Evolutionary conservation across 768 basidiomycete species (phyloP).

Genomic region (Trametes gibbosa): DNA sequence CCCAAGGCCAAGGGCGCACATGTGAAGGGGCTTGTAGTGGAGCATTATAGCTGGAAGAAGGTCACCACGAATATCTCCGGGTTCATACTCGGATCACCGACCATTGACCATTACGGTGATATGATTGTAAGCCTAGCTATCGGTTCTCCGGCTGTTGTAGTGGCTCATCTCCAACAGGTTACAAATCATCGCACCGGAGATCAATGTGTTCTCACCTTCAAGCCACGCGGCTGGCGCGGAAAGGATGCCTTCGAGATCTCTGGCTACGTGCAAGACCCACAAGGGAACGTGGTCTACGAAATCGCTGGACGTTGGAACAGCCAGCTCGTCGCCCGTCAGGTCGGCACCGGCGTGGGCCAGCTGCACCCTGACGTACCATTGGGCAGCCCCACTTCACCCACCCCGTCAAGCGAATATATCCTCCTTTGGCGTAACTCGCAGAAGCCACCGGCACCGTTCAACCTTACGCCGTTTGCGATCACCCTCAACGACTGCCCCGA

Average conservation of each 20-base stretch:
- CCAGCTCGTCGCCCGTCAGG: slow-evolving; percentile 82
- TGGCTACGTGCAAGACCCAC: slow-evolving; percentile 69
- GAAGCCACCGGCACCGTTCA: slow-evolving; percentile 83
- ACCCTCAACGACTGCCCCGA: slow-evolving; percentile 86
- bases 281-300: slow-evolving; percentile 71
- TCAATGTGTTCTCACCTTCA: slow-evolving; percentile 87
- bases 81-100: slow-evolving; percentile 79
- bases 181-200: slow-evolving; percentile 92
- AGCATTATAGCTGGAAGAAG: slow-evolving; percentile 96
- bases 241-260: slow-evolving; percentile 92
- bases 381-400: slow-evolving; percentile 37
- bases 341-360: slow-evolving; percentile 51
- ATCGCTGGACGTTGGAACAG: slow-evolving; percentile 96
- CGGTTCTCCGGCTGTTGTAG: background rate
- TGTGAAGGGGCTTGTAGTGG: slow-evolving; percentile 56
- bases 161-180: slow-evolving; percentile 39
- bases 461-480: slow-evolving; percentile 92
- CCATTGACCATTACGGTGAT: slow-evolving; percentile 73
- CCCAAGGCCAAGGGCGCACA: slow-evolving; percentile 50
- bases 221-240: slow-evolving; percentile 93
- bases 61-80: slow-evolving; percentile 89
- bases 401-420: slow-evolving; percentile 66
- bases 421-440: slow-evolving; percentile 92
- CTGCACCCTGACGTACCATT: slow-evolving; percentile 70
- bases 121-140: slow-evolving; percentile 66